Percentiles rank a stretch among this genome's conserved stretches.
Conservation (phyloP, 257 asterid species). For the Solanum sejunctum region DNA sequence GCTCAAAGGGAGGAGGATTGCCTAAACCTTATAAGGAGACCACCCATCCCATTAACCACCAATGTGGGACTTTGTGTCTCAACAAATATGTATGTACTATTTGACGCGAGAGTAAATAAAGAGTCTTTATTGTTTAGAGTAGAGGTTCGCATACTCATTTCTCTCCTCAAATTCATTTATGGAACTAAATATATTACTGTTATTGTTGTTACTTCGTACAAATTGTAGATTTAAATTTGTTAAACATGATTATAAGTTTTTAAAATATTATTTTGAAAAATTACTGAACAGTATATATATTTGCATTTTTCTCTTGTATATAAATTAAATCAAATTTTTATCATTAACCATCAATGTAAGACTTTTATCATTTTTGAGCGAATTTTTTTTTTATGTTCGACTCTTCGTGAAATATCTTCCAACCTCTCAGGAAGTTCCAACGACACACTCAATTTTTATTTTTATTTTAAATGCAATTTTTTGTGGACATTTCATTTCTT, state of each 20-base stretch:
- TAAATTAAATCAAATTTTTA: not conserved
- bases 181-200: too few species aligned
- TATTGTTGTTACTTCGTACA: not conserved
- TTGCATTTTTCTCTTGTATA: not conserved
- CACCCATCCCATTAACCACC: too few species aligned
- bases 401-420: not conserved
- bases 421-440: not conserved
- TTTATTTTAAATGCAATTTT: not conserved
- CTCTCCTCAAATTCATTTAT: not conserved
- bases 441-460: not conserved
- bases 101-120: too few species aligned
- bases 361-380: too few species aligned
- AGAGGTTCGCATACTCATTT: not conserved
- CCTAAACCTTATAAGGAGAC: too few species aligned
- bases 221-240: not conserved
- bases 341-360: too few species aligned
- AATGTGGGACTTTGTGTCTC: too few species aligned
- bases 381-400: not conserved
- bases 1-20: too few species aligned
- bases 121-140: too few species aligned
- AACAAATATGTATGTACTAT: too few species aligned
- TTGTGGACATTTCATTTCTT: not conserved
- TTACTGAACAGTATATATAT: not conserved
- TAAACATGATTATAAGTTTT: not conserved
- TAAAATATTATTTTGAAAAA: not conserved